Percentiles rank a stretch among this genome's conserved stretches.
phyloP scores from a whole-genome alignment of 139 green algal species.

The Mesotaenium endlicherianum region DNA sequence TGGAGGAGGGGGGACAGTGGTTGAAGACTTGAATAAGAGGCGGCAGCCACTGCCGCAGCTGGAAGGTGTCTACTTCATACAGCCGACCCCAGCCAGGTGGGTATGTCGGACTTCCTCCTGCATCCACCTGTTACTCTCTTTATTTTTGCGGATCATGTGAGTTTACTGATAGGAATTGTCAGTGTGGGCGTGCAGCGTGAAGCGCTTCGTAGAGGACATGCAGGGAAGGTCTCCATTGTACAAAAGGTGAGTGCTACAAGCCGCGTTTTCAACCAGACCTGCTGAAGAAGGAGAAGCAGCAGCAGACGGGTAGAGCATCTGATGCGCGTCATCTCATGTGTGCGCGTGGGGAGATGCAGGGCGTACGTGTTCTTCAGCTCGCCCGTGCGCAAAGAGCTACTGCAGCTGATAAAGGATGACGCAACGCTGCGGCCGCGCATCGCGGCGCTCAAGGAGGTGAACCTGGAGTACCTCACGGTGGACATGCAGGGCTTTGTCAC shows the following conservation, averaged over 20 bases:
- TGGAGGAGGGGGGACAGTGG: constrained; percentile 17
- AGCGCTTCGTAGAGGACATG: constrained; percentile 29
- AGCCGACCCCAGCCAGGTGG: constrained; percentile 31
- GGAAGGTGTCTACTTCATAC: constrained; percentile 56
- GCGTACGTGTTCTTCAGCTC: constrained; percentile 91
- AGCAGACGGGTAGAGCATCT: no score
- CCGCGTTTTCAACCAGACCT: no score
- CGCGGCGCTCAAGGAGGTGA: constrained; percentile 49
- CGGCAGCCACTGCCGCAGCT: constrained; percentile 45
- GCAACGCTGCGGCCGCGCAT: constrained; percentile 23
- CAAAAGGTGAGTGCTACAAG: constrained; percentile 24
- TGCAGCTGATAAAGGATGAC: constrained; percentile 52
- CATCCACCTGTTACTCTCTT: background rate
- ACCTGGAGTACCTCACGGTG: constrained; percentile 45
- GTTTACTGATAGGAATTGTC: no score
- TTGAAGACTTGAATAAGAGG: constrained; percentile 55
- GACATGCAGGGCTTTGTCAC: constrained; percentile 81
- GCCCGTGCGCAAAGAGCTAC: constrained; percentile 20
- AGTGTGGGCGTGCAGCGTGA: constrained; percentile 27
- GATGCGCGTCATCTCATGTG: no score
- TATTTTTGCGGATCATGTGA: background rate
- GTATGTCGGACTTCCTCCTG: background rate
- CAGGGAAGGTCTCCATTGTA: constrained; percentile 13
- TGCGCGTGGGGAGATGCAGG: no score
- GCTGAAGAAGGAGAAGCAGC: no score